Conservation (phyloP, 2,329 filamentous ascomycete genomes). For the Claviceps quebecensis region DNA sequence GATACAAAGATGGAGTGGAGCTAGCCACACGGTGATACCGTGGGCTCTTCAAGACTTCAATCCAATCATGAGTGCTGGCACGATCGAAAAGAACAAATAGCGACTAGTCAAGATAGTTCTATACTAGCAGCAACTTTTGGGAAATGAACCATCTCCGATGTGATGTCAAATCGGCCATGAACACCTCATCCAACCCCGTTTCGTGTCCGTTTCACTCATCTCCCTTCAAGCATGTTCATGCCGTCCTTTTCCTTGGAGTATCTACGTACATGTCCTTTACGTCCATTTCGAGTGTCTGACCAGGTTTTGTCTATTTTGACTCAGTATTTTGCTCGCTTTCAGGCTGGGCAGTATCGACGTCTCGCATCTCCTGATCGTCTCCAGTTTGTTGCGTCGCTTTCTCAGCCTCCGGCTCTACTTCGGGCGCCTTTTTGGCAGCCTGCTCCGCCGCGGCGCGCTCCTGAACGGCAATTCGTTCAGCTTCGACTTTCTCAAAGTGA, state of each 20-base stretch:
- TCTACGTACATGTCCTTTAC: conserved; percentile 9
- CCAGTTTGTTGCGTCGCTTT: conserved; percentile 32
- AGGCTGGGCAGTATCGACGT: conserved; percentile 39
- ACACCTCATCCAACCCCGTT: not conserved
- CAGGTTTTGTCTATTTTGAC: conserved; percentile 18
- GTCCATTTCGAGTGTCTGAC: not conserved
- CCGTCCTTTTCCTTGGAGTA: not conserved
- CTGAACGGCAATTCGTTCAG: conserved; percentile 65
- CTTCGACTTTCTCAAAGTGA: conserved; percentile 87
- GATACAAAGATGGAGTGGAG: too few species aligned
- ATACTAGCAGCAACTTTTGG: not conserved
- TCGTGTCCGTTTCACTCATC: not conserved
- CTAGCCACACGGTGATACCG: too few species aligned
- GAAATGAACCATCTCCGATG: not conserved
- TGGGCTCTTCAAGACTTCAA: too few species aligned
- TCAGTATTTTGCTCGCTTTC: conserved; percentile 33
- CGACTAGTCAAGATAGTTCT: not conserved
- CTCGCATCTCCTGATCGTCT: conserved; percentile 50
- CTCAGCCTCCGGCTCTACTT: conserved; percentile 39
- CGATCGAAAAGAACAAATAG: too few species aligned
- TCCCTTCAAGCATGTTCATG: not conserved
- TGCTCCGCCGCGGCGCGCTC: conserved; percentile 67
- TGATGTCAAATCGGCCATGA: not conserved
- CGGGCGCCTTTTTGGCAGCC: conserved; percentile 55
- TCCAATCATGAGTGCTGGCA: too few species aligned